Percentiles rank a stretch among this genome's conserved stretches.
These are phyloP conservation scores for Camellia oleifera DNA, from an alignment of 179 eudicot species.

Conservation along the genomic window DNA sequence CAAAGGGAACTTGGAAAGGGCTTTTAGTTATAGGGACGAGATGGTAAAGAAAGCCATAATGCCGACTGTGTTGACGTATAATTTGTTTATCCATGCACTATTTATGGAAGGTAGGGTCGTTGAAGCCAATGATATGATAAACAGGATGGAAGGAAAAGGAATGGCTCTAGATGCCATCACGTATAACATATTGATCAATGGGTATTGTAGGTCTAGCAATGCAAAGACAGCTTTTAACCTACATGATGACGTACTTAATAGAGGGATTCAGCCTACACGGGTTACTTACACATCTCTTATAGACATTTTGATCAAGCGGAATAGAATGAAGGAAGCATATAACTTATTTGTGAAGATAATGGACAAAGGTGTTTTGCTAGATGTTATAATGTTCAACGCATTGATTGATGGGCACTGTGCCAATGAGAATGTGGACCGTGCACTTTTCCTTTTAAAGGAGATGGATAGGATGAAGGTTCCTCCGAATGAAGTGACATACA, in stretches of 20 bases:
- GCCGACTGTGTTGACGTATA: constrained; percentile 70
- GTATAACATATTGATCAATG: constrained; percentile 68
- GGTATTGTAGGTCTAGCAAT: constrained; percentile 60
- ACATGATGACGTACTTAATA: constrained; percentile 56
- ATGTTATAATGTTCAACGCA: constrained; percentile 70
- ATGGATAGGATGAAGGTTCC: constrained; percentile 50
- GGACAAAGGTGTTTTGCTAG: constrained; percentile 44
- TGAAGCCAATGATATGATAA: constrained; percentile 49
- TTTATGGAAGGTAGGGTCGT: constrained; percentile 53
- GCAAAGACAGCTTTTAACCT: constrained; percentile 52
- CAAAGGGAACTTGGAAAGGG: constrained; percentile 51
- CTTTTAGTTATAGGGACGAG: constrained; percentile 54
- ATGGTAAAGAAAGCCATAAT: constrained; percentile 49
- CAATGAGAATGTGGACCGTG: constrained; percentile 45
- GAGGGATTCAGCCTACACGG: constrained; percentile 56
- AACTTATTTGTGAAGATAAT: constrained; percentile 46
- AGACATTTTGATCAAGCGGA: constrained; percentile 51
- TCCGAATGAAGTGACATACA: constrained; percentile 79
- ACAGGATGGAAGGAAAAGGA: constrained; percentile 58
- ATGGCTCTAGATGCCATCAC: constrained; percentile 52
- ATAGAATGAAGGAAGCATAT: constrained; percentile 64
- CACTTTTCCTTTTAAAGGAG: constrained; percentile 45
- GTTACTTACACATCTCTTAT: constrained; percentile 75
- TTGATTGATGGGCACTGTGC: constrained; percentile 69
- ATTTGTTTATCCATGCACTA: constrained; percentile 57